Conservation (phyloP, 2,329 filamentous ascomycete genomes). For the Arthrobotrys sinensis region DNA sequence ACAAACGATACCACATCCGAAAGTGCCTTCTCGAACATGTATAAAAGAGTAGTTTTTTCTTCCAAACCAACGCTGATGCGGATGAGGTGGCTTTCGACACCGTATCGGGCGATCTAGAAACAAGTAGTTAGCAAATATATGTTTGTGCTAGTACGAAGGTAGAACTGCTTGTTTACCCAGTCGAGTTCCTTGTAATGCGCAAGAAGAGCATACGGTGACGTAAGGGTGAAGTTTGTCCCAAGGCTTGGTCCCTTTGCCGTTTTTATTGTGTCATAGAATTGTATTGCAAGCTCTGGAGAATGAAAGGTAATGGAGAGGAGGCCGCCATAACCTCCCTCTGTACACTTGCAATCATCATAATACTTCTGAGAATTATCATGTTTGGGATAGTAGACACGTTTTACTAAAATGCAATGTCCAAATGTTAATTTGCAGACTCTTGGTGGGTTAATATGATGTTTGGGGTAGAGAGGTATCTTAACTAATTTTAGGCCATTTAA, state of each 20-base stretch:
- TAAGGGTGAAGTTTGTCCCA: conserved; percentile 95
- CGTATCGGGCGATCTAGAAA: conserved; percentile 78
- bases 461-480: neutral
- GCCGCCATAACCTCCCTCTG: conserved; percentile 87
- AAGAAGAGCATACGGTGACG: conserved; percentile 89
- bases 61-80: conserved; percentile 93
- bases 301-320: conserved; percentile 88
- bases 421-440: conserved; percentile 68
- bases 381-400: conserved; percentile 89
- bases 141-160: neutral
- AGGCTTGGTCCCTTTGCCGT: conserved; percentile 94
- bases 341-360: conserved; percentile 84
- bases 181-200: conserved; percentile 92
- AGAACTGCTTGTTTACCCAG: conserved; percentile 75
- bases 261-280: conserved; percentile 87
- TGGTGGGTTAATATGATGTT: neutral
- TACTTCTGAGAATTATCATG: conserved; percentile 77
- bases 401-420: conserved; percentile 71
- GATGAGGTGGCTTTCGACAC: conserved; percentile 84
- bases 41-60: conserved; percentile 69
- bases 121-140: conserved; percentile 55
- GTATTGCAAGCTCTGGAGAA: conserved; percentile 77
- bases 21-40: conserved; percentile 44
- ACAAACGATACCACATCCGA: neutral
- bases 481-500: conserved; percentile 68